Percentiles rank a stretch among this genome's conserved stretches.
These are phyloP conservation scores for Glonium stellatum DNA, from an alignment of 495 filamentous ascomycete species.

Conservation along the genomic window DNA sequence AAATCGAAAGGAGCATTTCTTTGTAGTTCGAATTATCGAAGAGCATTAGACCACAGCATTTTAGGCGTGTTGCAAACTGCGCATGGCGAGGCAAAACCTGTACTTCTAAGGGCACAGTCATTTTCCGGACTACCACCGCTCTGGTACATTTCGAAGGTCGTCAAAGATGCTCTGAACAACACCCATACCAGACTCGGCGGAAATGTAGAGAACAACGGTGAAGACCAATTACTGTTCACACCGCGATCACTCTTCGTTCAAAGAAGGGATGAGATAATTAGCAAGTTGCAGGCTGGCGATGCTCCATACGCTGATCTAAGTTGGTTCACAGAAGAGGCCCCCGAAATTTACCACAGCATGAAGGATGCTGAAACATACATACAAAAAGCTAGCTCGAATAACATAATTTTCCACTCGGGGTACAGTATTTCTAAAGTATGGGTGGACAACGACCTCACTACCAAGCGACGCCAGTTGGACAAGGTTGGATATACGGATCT, in stretches of 20 bases:
- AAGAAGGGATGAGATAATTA: conserved; percentile 4
- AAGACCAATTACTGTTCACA: conserved; percentile 2
- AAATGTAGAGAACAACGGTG: not conserved
- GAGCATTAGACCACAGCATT: not conserved
- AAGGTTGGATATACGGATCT: not conserved
- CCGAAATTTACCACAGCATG: conserved; percentile 1
- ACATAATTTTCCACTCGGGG: not conserved
- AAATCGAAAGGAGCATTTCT: not conserved
- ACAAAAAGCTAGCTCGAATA: not conserved
- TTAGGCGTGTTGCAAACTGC: not conserved
- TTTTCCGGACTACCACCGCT: not conserved
- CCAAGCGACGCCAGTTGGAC: not conserved
- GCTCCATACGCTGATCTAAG: conserved; percentile 7
- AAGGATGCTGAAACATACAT: conserved; percentile 3
- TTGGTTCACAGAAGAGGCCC: conserved; percentile 2
- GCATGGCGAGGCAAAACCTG: not conserved
- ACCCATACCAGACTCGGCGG: not conserved
- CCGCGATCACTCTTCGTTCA: conserved; percentile 2
- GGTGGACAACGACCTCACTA: not conserved
- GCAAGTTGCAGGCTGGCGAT: conserved; percentile 8
- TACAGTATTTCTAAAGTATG: not conserved
- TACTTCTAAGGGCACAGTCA: not conserved
- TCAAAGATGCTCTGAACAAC: not conserved
- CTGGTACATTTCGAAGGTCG: not conserved
- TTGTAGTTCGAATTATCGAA: not conserved